Evolutionary conservation across 1,284 basidiomycete genomes (phyloP), one percentile per base, ranked within the genome.

Genomic region (Tilletia walkeri): DNA sequence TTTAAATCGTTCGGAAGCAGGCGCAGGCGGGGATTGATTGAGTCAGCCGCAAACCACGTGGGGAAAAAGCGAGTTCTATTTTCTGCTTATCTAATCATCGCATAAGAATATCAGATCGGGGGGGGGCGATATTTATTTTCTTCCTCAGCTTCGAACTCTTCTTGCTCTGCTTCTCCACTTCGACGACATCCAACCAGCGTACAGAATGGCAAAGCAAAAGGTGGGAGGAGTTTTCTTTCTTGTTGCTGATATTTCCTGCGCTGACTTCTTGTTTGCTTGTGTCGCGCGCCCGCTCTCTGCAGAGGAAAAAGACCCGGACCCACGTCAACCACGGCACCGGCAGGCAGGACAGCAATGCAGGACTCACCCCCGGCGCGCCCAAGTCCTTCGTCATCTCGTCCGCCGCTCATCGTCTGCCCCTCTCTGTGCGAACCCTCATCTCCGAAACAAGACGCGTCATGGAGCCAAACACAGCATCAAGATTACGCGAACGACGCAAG

Each of bases 381-480:
- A 88, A 88, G 80, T 87, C 87, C 34, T 89, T 89, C 82, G 92
- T 99, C 75, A 94, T 99, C 84, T 95, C 95, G 81, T 92, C 95
- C 84, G 95, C 95, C 56, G 18, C 59, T 0, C 59, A 89, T 90
- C 71, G 94, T 98, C 41, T 94, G 95, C 16, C 87, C 88, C 69
- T 92, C 92, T n/a, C 88, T 96, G 67, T 86, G 89, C 3, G 91
- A 34, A 50, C 93, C 78, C 89, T 99, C 41, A 94, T 97, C 16
- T 88, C 91, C 67, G 96, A 99, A 85, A 86, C 97, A 79, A 88
- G 96, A 78, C 92, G 92, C 84, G 91, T 96, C 73, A 94, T 99
- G 92, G 96, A 99, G 85, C 96, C 96, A 72, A 94, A 98, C 84
- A 99, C 96, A 24, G 96, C 95, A 5, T 91, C 90, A 72, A 88